Conservation (phyloP, 805 yeast species). For the Schizosaccharomyces octosporus region DNA sequence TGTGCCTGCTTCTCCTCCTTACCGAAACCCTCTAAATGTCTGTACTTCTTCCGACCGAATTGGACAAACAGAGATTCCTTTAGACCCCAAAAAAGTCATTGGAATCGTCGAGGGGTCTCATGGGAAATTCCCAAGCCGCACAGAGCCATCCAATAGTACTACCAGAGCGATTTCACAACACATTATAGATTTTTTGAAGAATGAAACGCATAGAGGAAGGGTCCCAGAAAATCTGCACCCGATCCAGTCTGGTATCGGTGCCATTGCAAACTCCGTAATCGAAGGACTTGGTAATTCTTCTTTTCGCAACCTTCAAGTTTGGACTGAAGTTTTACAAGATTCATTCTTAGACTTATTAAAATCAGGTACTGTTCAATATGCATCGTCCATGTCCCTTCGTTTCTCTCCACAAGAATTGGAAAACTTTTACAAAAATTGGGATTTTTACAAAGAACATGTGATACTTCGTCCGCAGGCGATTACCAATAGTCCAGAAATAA, state of each 20-base stretch:
- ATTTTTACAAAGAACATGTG: constrained; percentile 51
- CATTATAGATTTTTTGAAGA: constrained; percentile 63
- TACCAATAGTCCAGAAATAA: constrained; percentile 87
- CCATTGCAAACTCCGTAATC: constrained; percentile 92
- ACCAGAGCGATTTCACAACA: constrained; percentile 63
- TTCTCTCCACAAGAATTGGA: constrained; percentile 75
- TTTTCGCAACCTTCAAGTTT: constrained; percentile 70
- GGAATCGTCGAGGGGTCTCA: constrained; percentile 73
- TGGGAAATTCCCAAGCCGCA: constrained; percentile 63
- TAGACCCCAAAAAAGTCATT: constrained; percentile 69
- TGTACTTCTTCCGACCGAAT: constrained; percentile 43
- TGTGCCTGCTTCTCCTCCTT: constrained; percentile 74
- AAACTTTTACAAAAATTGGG: constrained; percentile 77
- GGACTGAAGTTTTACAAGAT: constrained; percentile 98
- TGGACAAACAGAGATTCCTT: constrained; percentile 55
- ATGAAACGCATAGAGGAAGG: constrained; percentile 75
- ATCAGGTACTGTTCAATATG: constrained; percentile 75
- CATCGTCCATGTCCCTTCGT: constrained; percentile 89
- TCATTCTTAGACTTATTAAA: constrained; percentile 88
- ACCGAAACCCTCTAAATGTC: constrained; percentile 74
- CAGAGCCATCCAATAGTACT: constrained; percentile 65
- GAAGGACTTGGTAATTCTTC: constrained; percentile 78
- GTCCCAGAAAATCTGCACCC: constrained; percentile 84
- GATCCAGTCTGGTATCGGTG: constrained; percentile 92
- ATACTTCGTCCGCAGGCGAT: constrained; percentile 86